Percentiles rank a stretch among this genome's conserved stretches.
Evolutionary conservation across 176 grass and related monocot species (phyloP).

Genomic region (Triticum timopheevii): DNA sequence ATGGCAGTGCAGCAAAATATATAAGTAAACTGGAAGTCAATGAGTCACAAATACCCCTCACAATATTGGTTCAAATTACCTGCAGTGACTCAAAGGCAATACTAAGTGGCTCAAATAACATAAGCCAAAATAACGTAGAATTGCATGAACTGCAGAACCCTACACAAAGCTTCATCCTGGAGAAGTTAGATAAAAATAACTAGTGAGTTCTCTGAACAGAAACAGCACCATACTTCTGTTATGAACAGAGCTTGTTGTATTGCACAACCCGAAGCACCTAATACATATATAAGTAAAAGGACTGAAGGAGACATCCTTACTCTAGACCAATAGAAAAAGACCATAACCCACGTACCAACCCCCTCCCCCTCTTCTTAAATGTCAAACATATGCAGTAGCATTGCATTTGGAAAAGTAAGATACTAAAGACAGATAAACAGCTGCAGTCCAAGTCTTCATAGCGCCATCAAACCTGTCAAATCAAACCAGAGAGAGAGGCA

Average conservation of each 20-base stretch:
- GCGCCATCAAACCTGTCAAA: neutral
- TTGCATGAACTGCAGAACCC: slow-evolving; percentile 64
- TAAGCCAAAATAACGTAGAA: slow-evolving; percentile 87
- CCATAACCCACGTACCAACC: neutral
- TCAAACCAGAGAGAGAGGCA: neutral
- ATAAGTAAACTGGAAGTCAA: slow-evolving; percentile 11
- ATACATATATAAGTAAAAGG: slow-evolving; percentile 3
- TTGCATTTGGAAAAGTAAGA: neutral
- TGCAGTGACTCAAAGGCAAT: slow-evolving; percentile 92
- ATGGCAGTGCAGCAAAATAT: neutral
- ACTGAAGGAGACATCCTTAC: neutral
- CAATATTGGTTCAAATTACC: slow-evolving; percentile 56
- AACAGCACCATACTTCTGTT: slow-evolving; percentile 12
- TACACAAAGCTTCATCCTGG: slow-evolving; percentile 87
- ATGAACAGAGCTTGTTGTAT: neutral
- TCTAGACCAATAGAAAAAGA: neutral
- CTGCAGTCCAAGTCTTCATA: neutral
- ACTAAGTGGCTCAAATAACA: slow-evolving; percentile 95
- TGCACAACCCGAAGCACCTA: neutral
- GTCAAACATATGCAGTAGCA: neutral
- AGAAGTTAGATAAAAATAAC: slow-evolving; percentile 23
- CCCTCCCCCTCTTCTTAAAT: no score
- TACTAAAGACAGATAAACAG: neutral
- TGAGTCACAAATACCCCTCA: neutral
- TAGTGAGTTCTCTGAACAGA: slow-evolving; percentile 32